Conservation (phyloP, 2,329 filamentous ascomycete species). For the Pseudogymnoascus sp. region DNA sequence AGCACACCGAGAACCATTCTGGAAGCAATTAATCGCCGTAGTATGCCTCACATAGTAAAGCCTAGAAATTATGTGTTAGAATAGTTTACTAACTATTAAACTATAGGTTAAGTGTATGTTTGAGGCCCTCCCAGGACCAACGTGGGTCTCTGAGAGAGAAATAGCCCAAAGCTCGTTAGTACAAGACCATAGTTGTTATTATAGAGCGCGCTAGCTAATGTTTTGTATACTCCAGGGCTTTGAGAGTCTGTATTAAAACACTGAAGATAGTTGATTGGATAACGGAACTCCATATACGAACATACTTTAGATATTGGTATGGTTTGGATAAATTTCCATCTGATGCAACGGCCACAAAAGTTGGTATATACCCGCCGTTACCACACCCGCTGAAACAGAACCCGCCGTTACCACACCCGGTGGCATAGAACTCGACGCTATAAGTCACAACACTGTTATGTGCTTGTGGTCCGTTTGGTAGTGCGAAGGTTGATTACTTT, state of each 20-base stretch:
- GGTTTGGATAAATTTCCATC: not conserved
- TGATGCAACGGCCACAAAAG: not conserved
- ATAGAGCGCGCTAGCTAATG: not conserved
- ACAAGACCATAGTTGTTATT: not conserved
- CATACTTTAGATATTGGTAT: not conserved
- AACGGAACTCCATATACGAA: not conserved
- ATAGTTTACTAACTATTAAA: not conserved
- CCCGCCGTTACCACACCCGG: not conserved
- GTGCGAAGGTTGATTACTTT: not conserved
- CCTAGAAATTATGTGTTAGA: not conserved
- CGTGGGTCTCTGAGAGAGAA: not conserved
- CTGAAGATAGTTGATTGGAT: not conserved
- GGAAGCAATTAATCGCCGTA: not conserved
- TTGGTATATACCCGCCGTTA: not conserved
- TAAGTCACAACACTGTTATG: not conserved
- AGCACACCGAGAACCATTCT: not conserved
- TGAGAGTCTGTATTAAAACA: not conserved
- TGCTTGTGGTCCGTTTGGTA: not conserved
- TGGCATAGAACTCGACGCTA: no score
- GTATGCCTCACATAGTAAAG: not conserved
- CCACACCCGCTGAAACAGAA: no score
- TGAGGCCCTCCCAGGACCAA: not conserved
- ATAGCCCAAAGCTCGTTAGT: not conserved
- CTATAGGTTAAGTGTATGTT: not conserved
- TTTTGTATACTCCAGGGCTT: not conserved